Conservation (phyloP, 179 eudicot genomes). For the Actinidia arguta region DNA sequence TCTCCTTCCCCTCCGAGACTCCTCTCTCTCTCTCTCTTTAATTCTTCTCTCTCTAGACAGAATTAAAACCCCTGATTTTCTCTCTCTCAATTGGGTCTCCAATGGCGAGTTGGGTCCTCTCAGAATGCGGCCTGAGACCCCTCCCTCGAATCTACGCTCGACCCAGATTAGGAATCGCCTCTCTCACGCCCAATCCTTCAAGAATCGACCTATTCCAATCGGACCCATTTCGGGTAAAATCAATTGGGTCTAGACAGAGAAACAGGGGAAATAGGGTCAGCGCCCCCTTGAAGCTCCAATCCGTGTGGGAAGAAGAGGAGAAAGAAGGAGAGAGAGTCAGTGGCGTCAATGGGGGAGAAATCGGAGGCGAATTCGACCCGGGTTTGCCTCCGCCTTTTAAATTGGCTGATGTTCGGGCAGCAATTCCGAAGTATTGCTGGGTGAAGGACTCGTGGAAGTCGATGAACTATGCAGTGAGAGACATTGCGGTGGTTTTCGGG, state of each 20-base stretch:
- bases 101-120: constrained; percentile 86
- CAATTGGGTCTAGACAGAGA: constrained; percentile 38
- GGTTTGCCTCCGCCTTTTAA: constrained; percentile 77
- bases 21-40: too few species aligned
- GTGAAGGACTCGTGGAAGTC: constrained; percentile 86
- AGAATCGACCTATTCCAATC: constrained; percentile 32
- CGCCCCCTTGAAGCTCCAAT: constrained; percentile 51
- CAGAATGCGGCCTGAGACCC: constrained; percentile 79
- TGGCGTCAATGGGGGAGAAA: constrained; percentile 24
- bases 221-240: constrained; percentile 32
- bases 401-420: constrained; percentile 62
- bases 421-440: constrained; percentile 92
- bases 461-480: constrained; percentile 79
- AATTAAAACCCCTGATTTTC: too few species aligned
- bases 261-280: constrained; percentile 72
- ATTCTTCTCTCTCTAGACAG: too few species aligned
- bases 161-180: constrained; percentile 46
- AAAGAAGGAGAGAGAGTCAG: constrained; percentile 21
- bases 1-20: too few species aligned
- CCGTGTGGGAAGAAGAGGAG: constrained; percentile 30
- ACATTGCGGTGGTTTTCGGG: constrained; percentile 72
- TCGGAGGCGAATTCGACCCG: constrained; percentile 48
- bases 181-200: constrained; percentile 28
- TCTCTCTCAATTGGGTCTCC: constrained; percentile 19
- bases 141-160: constrained; percentile 56